Conservation (phyloP, 306 rosid species). For the peach (Prunus persica) region Prunus_persica_NCBIv2 NC_034011.1:19125501-19126000, state of each 20-base stretch:
- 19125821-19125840: background rate
- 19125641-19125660: conserved; percentile 51
- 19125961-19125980: background rate
- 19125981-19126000: background rate
- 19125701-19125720: background rate
- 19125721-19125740: background rate
- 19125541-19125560: conserved; percentile 60
- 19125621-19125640: conserved; percentile 35
- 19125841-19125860: background rate
- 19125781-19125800: background rate
- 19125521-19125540: conserved; percentile 43
- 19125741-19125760: background rate
- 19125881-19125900: background rate
- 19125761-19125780: background rate
- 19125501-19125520: conserved; percentile 53
- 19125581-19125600: conserved; percentile 64
- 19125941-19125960: no score
- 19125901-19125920: background rate
- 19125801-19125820: background rate
- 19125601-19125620: conserved; percentile 62
- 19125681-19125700: conserved; percentile 31
- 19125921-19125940: background rate
- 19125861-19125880: background rate
- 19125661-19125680: conserved; percentile 10
- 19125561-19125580: conserved; percentile 54